Evolutionary conservation across 2,329 filamentous ascomycete genomes (phyloP).

Genomic region (Neophaeococcomyces mojaviensis): DNA sequence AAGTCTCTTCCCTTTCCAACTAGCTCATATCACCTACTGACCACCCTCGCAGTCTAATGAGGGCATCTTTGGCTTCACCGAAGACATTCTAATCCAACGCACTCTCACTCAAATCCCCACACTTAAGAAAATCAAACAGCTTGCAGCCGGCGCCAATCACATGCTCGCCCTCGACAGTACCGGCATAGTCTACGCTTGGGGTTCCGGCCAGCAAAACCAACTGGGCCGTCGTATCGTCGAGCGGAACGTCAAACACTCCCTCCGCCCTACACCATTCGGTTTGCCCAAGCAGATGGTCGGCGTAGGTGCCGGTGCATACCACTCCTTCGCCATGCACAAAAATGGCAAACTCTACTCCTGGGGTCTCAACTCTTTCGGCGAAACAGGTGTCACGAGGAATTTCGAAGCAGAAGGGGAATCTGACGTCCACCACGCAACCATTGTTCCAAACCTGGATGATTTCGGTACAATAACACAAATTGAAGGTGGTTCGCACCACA

Average conservation of each 20-base stretch:
- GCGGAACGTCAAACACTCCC: constrained; percentile 43
- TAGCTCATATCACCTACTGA: constrained; percentile 6
- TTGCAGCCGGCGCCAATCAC: constrained; percentile 64
- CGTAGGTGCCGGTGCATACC: constrained; percentile 67
- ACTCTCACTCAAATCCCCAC: constrained; percentile 38
- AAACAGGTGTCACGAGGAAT: constrained; percentile 54
- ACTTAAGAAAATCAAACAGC: constrained; percentile 58
- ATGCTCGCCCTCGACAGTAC: constrained; percentile 59
- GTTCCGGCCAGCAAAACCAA: constrained; percentile 63
- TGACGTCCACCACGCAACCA: constrained; percentile 62
- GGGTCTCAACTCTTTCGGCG: constrained; percentile 81
- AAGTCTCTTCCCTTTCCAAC: constrained; percentile 25
- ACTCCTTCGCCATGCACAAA: constrained; percentile 64
- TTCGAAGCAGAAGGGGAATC: constrained; percentile 54
- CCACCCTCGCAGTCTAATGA: constrained; percentile 55
- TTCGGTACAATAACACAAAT: constrained; percentile 54
- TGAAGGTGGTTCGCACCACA: constrained; percentile 69
- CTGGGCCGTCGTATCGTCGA: constrained; percentile 57
- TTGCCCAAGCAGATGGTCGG: constrained; percentile 47
- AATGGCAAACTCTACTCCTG: constrained; percentile 67
- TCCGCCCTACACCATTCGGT: constrained; percentile 46
- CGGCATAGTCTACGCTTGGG: constrained; percentile 63
- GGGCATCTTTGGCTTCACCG: constrained; percentile 49
- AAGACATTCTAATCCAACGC: constrained; percentile 34
- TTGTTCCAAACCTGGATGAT: constrained; percentile 56